Evolutionary conservation across 768 basidiomycete species (phyloP), one percentile per base, ranked within the genome.

Genomic region (Dioszegia aurantiaca): DNA sequence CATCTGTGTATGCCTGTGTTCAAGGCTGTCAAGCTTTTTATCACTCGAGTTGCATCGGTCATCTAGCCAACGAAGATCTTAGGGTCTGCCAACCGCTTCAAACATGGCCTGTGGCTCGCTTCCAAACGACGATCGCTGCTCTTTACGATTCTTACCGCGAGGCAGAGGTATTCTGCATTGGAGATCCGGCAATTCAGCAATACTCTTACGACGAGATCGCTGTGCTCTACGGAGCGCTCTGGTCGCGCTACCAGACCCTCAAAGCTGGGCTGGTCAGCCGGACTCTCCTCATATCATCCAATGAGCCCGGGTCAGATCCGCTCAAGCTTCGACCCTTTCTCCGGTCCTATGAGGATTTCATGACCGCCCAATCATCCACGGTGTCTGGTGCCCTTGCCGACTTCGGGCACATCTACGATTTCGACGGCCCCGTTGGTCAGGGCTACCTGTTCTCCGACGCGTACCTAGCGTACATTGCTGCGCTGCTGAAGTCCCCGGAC

Each of bases 161-260:
- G n/a, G 27, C 19, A 12, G 26, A 31, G 37, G 24, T 4, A 3
- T 33, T 36, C 9, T 39, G 6, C 19, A 17, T 26, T 16, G 9
- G 21, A 26, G 28, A 10, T 17, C 30, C 82, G 9, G 81, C 84
- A 24, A 73, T 88, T 12, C 65, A 66, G 3, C 67, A 70, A n/a
- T 75, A 73, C 48, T 81, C 82, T 24, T 85, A 83, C 63, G 89
- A 92, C 78, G 88, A 90, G 64, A 69, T 87, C 5, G 82, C 86
- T 0, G 79, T 87, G 8, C 79, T 83, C 48, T 80, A 81, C 60
- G 80, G 83, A 19, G 77, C 80, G n/a, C 77, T 89, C 5, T 86
- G 84, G 81, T 82, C 79, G 1, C 88, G 90, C 66, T 70, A 85
- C 21, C 84, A 87, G 58, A 80, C 89, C 21, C 74, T 89, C 39